These are phyloP conservation scores for Ulota crispa DNA, from an alignment of 225 moss, liverwort and hornwort species.

Conservation along the genomic window DNA sequence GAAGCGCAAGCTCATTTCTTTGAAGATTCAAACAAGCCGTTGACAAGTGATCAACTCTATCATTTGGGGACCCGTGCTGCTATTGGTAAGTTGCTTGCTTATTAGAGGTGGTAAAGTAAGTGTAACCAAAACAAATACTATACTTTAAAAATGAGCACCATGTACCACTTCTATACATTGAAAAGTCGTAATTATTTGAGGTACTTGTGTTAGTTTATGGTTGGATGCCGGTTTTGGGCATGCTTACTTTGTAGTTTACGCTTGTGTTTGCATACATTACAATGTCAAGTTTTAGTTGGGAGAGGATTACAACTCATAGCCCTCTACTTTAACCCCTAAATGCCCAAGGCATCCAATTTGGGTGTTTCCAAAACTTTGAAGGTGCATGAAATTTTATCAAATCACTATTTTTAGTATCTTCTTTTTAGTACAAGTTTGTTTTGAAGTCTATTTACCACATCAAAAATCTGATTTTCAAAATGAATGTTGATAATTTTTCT, in stretches of 20 bases:
- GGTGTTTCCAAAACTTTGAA: too few species aligned
- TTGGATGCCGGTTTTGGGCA: not conserved
- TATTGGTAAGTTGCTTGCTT: conserved; percentile 44
- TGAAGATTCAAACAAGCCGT: conserved; percentile 50
- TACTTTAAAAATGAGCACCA: not conserved
- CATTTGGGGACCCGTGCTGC: conserved; percentile 62
- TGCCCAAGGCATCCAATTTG: too few species aligned
- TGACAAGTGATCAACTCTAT: conserved; percentile 44
- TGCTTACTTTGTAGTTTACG: not conserved
- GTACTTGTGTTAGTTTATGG: not conserved
- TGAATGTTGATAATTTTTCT: too few species aligned
- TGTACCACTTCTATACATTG: not conserved
- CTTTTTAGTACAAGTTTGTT: too few species aligned
- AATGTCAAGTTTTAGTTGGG: not conserved
- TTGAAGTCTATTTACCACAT: too few species aligned
- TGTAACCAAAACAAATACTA: not conserved
- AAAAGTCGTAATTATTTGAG: not conserved
- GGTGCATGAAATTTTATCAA: too few species aligned
- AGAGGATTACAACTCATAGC: too few species aligned
- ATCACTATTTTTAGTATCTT: too few species aligned
- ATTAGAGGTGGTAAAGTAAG: not conserved
- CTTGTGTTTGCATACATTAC: not conserved
- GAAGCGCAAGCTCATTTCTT: conserved; percentile 60
- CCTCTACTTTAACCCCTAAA: too few species aligned
- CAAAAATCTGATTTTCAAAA: too few species aligned